phyloP scores from a whole-genome alignment of 805 yeast species.

The Saccharomycopsis sp. region DNA sequence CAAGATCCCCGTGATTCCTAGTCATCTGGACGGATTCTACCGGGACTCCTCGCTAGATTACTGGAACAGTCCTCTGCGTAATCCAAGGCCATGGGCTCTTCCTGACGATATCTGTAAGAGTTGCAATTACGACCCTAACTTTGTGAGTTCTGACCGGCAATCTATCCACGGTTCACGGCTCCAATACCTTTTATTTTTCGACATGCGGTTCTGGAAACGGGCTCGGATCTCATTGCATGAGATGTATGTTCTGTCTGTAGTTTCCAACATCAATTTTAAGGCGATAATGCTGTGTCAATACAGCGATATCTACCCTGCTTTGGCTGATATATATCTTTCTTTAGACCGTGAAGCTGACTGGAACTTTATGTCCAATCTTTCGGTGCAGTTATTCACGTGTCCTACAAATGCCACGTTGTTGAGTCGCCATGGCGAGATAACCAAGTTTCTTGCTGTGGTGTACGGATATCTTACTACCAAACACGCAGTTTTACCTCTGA shows the following conservation, averaged over 20 bases:
- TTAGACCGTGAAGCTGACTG: slow-evolving; percentile 76
- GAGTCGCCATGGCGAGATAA: slow-evolving; percentile 56
- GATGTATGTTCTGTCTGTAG: slow-evolving; percentile 55
- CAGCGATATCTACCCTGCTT: slow-evolving; percentile 72
- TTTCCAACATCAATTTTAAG: slow-evolving; percentile 53
- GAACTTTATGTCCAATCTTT: slow-evolving; percentile 60
- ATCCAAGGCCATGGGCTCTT: slow-evolving; percentile 37
- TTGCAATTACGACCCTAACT: slow-evolving; percentile 36
- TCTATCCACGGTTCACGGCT: slow-evolving; percentile 36
- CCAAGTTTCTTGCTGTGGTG: slow-evolving; percentile 54
- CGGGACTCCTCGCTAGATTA: slow-evolving; percentile 22
- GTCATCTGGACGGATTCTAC: not conserved
- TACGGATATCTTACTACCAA: slow-evolving; percentile 57
- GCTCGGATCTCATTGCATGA: slow-evolving; percentile 54
- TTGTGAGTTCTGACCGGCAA: slow-evolving; percentile 8
- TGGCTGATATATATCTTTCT: slow-evolving; percentile 61
- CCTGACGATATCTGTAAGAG: slow-evolving; percentile 36
- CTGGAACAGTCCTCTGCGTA: slow-evolving; percentile 36
- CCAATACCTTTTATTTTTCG: slow-evolving; percentile 46
- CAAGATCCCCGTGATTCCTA: slow-evolving; percentile 12
- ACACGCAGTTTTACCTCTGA: slow-evolving; percentile 32
- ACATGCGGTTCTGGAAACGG: slow-evolving; percentile 64
- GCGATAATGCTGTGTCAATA: slow-evolving; percentile 66
- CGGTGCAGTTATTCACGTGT: slow-evolving; percentile 77
- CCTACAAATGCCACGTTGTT: slow-evolving; percentile 64